Evolutionary conservation across 345 rosid genomes (phyloP).

Genomic region (Kandelia obovata): DNA sequence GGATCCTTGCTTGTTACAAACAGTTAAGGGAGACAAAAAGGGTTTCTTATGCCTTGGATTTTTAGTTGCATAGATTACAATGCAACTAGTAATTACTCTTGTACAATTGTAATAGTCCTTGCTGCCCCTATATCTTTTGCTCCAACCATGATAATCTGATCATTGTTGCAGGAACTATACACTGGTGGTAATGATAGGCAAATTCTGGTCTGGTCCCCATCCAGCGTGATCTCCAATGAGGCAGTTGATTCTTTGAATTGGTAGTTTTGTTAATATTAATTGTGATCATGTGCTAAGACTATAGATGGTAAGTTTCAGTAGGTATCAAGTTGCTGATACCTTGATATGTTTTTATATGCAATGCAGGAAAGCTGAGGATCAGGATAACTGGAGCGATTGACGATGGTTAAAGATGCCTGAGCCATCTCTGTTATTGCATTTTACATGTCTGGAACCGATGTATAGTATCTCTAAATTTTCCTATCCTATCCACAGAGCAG

Average conservation of each 20-base stretch:
- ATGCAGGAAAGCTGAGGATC: conserved; percentile 55
- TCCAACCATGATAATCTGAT: conserved; percentile 16
- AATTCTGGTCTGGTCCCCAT: conserved; percentile 88
- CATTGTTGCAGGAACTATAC: conserved; percentile 61
- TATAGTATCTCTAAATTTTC: not conserved
- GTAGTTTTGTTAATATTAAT: not conserved
- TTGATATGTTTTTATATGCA: conserved; percentile 4
- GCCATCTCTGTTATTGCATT: not conserved
- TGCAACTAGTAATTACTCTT: too few species aligned
- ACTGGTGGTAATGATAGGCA: conserved; percentile 77
- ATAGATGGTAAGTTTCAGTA: not conserved
- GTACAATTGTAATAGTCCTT: too few species aligned
- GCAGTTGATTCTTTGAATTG: conserved; percentile 21
- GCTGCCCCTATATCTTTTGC: not conserved
- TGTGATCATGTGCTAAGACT: not conserved
- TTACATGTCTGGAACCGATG: not conserved
- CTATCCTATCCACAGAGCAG: too few species aligned
- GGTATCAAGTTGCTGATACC: not conserved
- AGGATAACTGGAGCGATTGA: conserved; percentile 76
- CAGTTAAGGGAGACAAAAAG: too few species aligned
- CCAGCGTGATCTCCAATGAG: conserved; percentile 38
- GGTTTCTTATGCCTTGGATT: not conserved
- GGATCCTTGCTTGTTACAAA: not conserved
- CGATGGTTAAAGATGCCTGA: not conserved
- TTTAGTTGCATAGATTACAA: not conserved